Conservation (phyloP, 1,284 basidiomycete genomes). For the Meira nashicola region DNA sequence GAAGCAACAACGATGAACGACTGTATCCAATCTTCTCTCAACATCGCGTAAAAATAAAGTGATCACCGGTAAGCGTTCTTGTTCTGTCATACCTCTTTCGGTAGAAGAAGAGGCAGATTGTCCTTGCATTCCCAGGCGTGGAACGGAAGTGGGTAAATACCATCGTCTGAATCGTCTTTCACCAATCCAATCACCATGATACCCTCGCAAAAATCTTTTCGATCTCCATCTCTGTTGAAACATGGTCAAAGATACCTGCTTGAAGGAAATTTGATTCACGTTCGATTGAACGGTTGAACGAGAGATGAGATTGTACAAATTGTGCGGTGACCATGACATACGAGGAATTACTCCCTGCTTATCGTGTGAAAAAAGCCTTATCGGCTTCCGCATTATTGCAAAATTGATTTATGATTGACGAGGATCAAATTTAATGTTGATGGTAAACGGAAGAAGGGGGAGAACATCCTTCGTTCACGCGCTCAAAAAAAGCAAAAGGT, state of each 20-base stretch:
- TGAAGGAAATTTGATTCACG: constrained; percentile 61
- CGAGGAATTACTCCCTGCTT: constrained; percentile 8
- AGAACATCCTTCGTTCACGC: too few species aligned
- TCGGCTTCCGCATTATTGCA: not conserved
- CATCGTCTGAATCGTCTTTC: constrained; percentile 91
- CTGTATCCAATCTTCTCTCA: constrained; percentile 87
- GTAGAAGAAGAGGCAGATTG: not conserved
- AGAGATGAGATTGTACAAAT: constrained; percentile 70
- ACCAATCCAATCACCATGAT: constrained; percentile 92
- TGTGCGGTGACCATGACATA: constrained; percentile 65
- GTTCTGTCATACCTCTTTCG: constrained; percentile 3
- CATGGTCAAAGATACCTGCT: constrained; percentile 63
- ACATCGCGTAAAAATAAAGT: constrained; percentile 56
- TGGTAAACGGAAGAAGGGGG: too few species aligned
- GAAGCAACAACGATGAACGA: constrained; percentile 87
- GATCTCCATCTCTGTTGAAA: constrained; percentile 90
- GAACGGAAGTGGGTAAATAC: constrained; percentile 82
- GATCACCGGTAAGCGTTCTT: constrained; percentile 37
- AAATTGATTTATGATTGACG: not conserved
- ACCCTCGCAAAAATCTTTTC: constrained; percentile 83
- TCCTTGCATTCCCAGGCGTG: constrained; percentile 63
- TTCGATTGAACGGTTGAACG: constrained; percentile 51
- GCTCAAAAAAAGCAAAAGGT: too few species aligned
- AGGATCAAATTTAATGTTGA: too few species aligned
- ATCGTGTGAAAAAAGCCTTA: constrained; percentile 10